phyloP scores from a whole-genome alignment of 306 rosid genomes.

The Astragalus glycyphyllos region DNA sequence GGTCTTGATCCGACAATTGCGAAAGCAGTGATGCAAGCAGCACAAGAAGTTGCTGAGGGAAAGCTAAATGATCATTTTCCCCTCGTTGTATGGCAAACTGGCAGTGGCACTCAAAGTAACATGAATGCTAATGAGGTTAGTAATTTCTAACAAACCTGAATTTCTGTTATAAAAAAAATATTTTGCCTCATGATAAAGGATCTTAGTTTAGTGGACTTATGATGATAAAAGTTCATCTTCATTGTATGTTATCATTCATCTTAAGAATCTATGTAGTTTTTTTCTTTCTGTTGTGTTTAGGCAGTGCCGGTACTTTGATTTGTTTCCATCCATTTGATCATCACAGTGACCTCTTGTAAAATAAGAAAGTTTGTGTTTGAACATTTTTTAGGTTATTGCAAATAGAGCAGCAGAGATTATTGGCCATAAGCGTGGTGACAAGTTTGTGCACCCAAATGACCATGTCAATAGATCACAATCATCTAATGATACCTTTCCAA shows the following conservation, averaged over 20 bases:
- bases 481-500: conserved; percentile 96
- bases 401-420: conserved; percentile 98
- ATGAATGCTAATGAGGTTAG: conserved; percentile 97
- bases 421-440: conserved; percentile 88
- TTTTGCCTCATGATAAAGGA: neutral
- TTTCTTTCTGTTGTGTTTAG: no score
- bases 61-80: conserved; percentile 94
- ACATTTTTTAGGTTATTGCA: conserved; percentile 77
- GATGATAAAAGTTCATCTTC: neutral
- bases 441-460: conserved; percentile 96
- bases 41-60: conserved; percentile 97
- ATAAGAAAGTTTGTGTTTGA: conserved; percentile 24
- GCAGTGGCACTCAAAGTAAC: conserved; percentile 98
- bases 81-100: conserved; percentile 99
- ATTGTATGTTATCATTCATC: neutral
- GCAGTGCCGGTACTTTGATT: conserved; percentile 6
- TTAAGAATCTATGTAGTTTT: conserved; percentile 12
- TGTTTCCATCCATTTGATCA: conserved; percentile 23
- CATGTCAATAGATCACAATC: conserved; percentile 98
- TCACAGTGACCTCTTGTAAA: conserved; percentile 10
- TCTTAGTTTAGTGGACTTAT: neutral
- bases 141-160: no score
- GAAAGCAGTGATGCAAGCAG: conserved; percentile 90
- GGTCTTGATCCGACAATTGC: conserved; percentile 89
- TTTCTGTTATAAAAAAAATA: neutral